A percentile compares a stretch with the other conserved stretches of the same genome.
Conservation (phyloP, 495 filamentous ascomycete genomes). For the Daldinia caldariorum region DNA sequence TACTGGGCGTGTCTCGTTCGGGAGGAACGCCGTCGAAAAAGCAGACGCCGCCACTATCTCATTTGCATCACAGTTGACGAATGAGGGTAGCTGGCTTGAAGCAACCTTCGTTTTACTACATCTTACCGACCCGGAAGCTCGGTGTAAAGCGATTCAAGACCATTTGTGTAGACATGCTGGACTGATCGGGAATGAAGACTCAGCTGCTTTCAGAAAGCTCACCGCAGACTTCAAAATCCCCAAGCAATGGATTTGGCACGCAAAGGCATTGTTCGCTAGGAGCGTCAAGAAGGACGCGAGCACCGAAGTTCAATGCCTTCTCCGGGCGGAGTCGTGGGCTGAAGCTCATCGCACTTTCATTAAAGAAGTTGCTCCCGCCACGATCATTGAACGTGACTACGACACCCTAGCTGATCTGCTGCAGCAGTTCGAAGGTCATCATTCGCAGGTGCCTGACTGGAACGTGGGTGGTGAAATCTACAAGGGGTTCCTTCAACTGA, state of each 20-base stretch:
- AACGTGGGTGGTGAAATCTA: slow-evolving; percentile 82
- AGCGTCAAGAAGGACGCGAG: slow-evolving; percentile 68
- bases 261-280: slow-evolving; percentile 84
- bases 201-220: slow-evolving; percentile 66
- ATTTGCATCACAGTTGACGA: slow-evolving; percentile 77
- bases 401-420: slow-evolving; percentile 69
- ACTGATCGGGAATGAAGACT: slow-evolving; percentile 61
- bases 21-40: slow-evolving; percentile 58
- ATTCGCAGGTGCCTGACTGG: slow-evolving; percentile 67
- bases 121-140: slow-evolving; percentile 69
- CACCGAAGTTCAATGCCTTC: slow-evolving; percentile 76
- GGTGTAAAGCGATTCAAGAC: slow-evolving; percentile 72
- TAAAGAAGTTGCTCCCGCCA: slow-evolving; percentile 76
- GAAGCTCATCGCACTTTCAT: slow-evolving; percentile 87
- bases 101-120: slow-evolving; percentile 82
- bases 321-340: slow-evolving; percentile 76
- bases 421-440: slow-evolving; percentile 68
- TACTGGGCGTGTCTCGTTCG: slow-evolving; percentile 55
- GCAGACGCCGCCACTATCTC: slow-evolving; percentile 73
- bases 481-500: slow-evolving; percentile 76
- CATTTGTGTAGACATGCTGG: slow-evolving; percentile 74
- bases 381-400: slow-evolving; percentile 82
- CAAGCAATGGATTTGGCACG: slow-evolving; percentile 81
- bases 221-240: slow-evolving; percentile 72
- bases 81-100: slow-evolving; percentile 71